Evolutionary conservation across 108 stramenopile genomes (phyloP).

Genomic region (Craspedostauros australis): DNA sequence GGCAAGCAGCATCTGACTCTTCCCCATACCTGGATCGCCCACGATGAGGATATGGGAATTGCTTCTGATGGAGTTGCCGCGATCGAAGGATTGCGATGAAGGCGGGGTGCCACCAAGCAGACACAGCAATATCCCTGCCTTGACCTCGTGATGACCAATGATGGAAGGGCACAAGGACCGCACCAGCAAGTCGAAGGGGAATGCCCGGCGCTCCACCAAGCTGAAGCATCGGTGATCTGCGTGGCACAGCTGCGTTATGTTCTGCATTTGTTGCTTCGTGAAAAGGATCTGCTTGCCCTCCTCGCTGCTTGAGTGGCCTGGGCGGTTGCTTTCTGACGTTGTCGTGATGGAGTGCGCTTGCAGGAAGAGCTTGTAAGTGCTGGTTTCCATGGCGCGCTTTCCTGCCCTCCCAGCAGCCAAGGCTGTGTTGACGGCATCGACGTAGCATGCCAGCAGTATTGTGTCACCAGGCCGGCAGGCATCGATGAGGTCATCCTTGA

Average conservation of each 20-base stretch:
- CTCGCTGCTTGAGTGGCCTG: no score
- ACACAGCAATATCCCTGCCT: conserved; percentile 93
- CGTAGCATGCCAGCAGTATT: conserved; percentile 83
- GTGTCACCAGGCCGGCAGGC: conserved; percentile 91
- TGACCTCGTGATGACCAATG: conserved; percentile 96
- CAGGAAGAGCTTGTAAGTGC: conserved; percentile 85
- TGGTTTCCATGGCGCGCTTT: conserved; percentile 74
- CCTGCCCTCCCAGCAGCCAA: conserved; percentile 72
- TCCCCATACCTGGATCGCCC: conserved; percentile 88
- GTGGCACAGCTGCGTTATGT: conserved; percentile 73
- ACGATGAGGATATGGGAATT: conserved; percentile 80
- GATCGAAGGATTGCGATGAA: conserved; percentile 6
- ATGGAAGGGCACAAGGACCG: conserved; percentile 91
- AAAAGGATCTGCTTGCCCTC: conserved; percentile 23
- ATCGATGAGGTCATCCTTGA: conserved; percentile 88
- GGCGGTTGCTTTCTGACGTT: conserved; percentile 26
- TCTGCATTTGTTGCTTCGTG: conserved; percentile 61
- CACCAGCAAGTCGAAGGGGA: conserved; percentile 91
- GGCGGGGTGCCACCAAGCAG: conserved; percentile 92
- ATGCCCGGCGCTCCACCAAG: conserved; percentile 67
- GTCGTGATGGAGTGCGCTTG: conserved; percentile 84
- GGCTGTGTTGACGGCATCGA: conserved; percentile 85
- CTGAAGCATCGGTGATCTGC: conserved; percentile 80
- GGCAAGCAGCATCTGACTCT: conserved; percentile 92
- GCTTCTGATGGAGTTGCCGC: conserved; percentile 54